Base-by-base conservation (phyloP, 768 basidiomycete species). In the Wakefieldia striispora region DNA sequence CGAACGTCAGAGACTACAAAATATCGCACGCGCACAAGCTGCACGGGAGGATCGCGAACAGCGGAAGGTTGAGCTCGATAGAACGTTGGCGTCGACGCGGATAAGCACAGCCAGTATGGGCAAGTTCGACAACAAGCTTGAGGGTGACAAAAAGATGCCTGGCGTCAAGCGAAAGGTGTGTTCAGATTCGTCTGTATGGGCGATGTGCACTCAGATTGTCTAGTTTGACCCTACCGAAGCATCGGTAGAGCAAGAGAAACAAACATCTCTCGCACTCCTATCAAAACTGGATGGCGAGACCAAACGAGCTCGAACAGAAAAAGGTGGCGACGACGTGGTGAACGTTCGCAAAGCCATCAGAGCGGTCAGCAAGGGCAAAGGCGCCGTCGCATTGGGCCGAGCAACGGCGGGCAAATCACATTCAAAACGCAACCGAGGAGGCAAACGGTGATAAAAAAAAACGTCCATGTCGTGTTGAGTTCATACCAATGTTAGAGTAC, bases 101-200 rank as follows among this genome's bases (percentile, higher is more conserved):
- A 72, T 75, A 24, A 93, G 93, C 53, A 99, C 97, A 0, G 97
- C 94, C 0, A 95, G 91, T 60, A 86, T 99, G 86, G 97, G 97
- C 56, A 86, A 81, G 59, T 99, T 97, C 60, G 95, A 98, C 67
- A 86, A 82, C 56, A 83, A 77, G 62, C 78, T 98, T 19, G 88
- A 95, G 44, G 95, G 95, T 12, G 97, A 99, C 70, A 88, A 90
- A 67, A 94, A 91, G 69, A 65, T 84, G 38, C 81, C 82, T 31
- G 93, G 94, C 6, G 72, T 94, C 40, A 98, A 97, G 74, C 83
- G 97, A 60, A 97, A 97, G 86, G 92, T 91, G 55, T 1, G n/a
- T 24, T 35, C 21, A 33, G 17, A 27, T 11, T 43, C 3, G 10
- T 24, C 9, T 45, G n/a, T 13, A 24, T 13, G 37, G 24, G 43